Percentiles rank a stretch among this genome's conserved stretches.
phyloP scores from a whole-genome alignment of 2,329 filamentous ascomycete species.

The Ilyonectria destructans region DNA sequence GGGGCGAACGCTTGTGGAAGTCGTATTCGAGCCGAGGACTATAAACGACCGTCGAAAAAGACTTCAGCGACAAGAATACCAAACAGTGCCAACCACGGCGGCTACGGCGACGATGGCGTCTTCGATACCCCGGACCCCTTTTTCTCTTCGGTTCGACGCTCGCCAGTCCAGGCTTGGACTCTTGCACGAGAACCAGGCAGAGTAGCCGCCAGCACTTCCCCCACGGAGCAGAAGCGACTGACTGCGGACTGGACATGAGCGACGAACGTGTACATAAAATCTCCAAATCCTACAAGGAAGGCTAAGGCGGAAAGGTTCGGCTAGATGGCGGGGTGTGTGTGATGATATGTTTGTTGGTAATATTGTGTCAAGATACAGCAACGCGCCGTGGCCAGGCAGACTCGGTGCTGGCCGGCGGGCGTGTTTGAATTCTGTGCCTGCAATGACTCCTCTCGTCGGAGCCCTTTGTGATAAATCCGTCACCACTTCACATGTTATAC shows the following conservation, averaged over 20 bases:
- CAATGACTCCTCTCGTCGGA: neutral
- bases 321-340: conserved; percentile 43
- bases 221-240: conserved; percentile 17
- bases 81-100: conserved; percentile 12
- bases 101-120: conserved; percentile 22
- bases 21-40: conserved; percentile 29
- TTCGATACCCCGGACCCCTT: conserved; percentile 33
- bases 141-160: conserved; percentile 38
- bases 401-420: conserved; percentile 19
- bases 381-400: conserved; percentile 20
- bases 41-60: conserved; percentile 21
- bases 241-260: conserved; percentile 26
- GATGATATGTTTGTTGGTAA: conserved; percentile 46
- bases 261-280: conserved; percentile 45
- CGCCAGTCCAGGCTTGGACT: conserved; percentile 17
- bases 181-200: conserved; percentile 6
- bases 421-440: conserved; percentile 23
- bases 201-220: neutral
- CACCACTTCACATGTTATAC: too few species aligned
- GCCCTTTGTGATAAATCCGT: neutral
- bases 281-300: conserved; percentile 42
- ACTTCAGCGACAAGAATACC: conserved; percentile 25
- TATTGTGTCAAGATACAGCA: conserved; percentile 43
- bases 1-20: conserved; percentile 25
- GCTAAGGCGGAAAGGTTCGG: conserved; percentile 23